Conservation (phyloP, 176 grass and related monocot species). For the Carex scoparia region DNA sequence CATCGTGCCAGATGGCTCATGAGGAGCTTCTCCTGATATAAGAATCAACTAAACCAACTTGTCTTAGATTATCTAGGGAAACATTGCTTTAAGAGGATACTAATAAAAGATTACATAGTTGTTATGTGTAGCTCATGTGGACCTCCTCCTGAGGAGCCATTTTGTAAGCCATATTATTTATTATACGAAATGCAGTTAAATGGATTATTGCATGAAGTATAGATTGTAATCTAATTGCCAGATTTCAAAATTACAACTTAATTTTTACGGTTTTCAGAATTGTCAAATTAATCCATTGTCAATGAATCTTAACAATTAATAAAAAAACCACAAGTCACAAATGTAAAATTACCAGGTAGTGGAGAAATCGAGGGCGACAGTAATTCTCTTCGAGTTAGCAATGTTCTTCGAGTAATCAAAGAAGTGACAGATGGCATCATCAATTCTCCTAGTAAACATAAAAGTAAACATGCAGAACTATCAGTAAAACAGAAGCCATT, state of each 20-base stretch:
- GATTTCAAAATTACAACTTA: background rate
- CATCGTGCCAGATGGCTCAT: background rate
- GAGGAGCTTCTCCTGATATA: slow-evolving; percentile 12
- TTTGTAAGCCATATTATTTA: background rate
- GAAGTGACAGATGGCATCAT: slow-evolving; percentile 33
- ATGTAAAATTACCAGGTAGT: slow-evolving; percentile 26
- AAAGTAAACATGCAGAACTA: slow-evolving; percentile 8
- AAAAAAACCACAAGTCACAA: background rate
- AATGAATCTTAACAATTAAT: background rate
- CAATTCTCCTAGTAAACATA: slow-evolving; percentile 35
- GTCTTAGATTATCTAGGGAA: slow-evolving; percentile 22
- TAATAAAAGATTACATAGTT: background rate
- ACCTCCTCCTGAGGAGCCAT: background rate
- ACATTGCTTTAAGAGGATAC: slow-evolving; percentile 11
- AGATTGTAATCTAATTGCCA: background rate
- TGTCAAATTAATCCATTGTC: background rate
- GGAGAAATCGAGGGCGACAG: slow-evolving; percentile 11
- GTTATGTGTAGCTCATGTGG: background rate
- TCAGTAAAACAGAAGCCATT: background rate
- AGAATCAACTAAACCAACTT: slow-evolving; percentile 20
- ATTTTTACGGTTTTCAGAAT: background rate
- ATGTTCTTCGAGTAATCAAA: slow-evolving; percentile 38
- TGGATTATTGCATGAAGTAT: background rate
- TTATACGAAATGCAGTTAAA: background rate
- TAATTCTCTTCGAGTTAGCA: slow-evolving; percentile 18